These are phyloP conservation scores for Globisporangium nagaii DNA, from an alignment of 352 stramenopile species.

Conservation along the genomic window DNA sequence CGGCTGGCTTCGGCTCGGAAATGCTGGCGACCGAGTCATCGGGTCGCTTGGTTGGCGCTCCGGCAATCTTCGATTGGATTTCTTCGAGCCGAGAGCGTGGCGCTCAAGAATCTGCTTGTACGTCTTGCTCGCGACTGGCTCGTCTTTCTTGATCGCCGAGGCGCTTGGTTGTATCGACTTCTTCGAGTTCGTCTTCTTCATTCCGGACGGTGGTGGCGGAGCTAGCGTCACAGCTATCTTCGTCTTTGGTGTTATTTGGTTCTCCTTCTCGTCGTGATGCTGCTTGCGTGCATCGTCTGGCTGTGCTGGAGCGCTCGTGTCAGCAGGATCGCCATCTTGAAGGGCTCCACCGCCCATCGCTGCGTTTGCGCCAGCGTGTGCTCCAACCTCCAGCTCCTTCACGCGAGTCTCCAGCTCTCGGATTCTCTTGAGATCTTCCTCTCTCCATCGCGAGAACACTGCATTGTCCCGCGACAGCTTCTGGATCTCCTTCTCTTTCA, in stretches of 20 bases:
- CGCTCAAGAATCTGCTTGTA: conserved; percentile 39
- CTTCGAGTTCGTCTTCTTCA: conserved; percentile 2
- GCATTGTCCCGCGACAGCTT: conserved; percentile 52
- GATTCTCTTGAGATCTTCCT: conserved; percentile 55
- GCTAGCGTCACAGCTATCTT: not conserved
- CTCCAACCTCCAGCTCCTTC: conserved; percentile 27
- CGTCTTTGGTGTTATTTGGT: not conserved
- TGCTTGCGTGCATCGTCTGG: not conserved
- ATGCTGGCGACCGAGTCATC: not conserved
- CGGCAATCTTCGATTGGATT: conserved; percentile 1
- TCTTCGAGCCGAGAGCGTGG: conserved; percentile 24
- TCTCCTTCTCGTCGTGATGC: conserved; percentile 4
- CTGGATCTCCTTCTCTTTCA: conserved; percentile 59
- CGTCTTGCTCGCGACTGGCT: conserved; percentile 1
- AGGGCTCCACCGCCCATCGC: not conserved
- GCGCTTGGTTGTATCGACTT: not conserved
- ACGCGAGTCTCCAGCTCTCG: conserved; percentile 36
- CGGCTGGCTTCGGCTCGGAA: not conserved
- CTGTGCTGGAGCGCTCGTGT: not conserved
- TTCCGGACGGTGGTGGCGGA: not conserved
- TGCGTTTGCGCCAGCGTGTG: not conserved
- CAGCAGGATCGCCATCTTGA: not conserved
- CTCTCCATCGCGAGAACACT: conserved; percentile 52
- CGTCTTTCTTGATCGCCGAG: not conserved
- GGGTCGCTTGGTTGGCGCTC: not conserved